phyloP scores from a whole-genome alignment of 176 grass and related monocot species.

The Microstegium vimineum region DNA sequence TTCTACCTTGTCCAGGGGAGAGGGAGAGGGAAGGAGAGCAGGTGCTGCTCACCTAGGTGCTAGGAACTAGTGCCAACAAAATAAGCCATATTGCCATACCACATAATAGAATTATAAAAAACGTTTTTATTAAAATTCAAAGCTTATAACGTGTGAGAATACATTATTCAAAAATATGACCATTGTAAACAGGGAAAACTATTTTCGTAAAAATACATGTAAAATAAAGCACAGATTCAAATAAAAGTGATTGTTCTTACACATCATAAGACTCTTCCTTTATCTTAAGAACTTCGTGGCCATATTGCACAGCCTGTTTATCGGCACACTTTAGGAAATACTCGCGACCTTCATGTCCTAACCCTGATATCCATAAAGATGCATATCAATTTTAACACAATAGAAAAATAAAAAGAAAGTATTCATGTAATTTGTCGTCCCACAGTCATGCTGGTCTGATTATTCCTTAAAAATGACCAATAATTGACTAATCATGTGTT shows the following conservation, averaged over 20 bases:
- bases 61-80: too few species aligned
- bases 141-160: background rate
- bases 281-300: background rate
- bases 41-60: too few species aligned
- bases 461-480: background rate
- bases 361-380: background rate
- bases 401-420: background rate
- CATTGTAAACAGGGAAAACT: background rate
- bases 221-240: background rate
- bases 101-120: background rate
- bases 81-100: too few species aligned
- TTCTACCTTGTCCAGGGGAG: too few species aligned
- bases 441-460: background rate
- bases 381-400: background rate
- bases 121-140: background rate
- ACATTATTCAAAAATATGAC: background rate
- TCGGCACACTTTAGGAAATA: background rate
- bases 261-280: background rate
- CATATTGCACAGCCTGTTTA: background rate
- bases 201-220: background rate
- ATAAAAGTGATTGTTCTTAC: background rate
- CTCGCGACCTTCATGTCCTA: background rate
- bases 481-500: background rate
- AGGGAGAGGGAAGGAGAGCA: too few species aligned
- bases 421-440: background rate